A percentile compares a stretch with the other conserved stretches of the same genome.
phyloP scores from a whole-genome alignment of 805 yeast species.

The Ascoidea tarda region DNA sequence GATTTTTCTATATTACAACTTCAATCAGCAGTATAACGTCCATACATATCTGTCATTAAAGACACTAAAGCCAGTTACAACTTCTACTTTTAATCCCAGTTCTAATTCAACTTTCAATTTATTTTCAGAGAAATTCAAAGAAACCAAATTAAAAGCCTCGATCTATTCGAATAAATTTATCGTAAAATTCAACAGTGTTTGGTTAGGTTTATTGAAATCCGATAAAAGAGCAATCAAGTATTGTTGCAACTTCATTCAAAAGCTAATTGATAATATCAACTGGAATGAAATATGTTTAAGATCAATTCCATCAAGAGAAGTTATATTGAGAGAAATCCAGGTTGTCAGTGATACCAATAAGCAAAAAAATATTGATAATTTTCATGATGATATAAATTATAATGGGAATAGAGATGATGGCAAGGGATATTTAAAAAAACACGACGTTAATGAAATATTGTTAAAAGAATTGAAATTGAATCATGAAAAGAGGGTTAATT shows the following conservation, averaged over 20 bases:
- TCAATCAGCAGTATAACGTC: conserved; percentile 10
- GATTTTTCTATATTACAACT: conserved; percentile 29
- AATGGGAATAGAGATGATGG: conserved; percentile 3
- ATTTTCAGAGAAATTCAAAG: neutral
- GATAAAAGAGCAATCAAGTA: conserved; percentile 18
- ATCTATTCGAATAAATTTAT: conserved; percentile 17
- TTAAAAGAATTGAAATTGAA: neutral
- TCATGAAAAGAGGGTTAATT: neutral
- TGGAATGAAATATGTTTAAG: conserved; percentile 24
- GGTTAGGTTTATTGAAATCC: conserved; percentile 23
- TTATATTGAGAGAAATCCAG: conserved; percentile 28
- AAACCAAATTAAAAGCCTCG: neutral
- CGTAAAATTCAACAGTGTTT: conserved; percentile 21
- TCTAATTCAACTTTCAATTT: neutral
- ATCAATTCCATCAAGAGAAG: conserved; percentile 25
- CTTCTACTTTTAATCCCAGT: too few species aligned
- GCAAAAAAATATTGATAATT: neutral
- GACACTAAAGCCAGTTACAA: neutral
- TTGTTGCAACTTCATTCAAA: conserved; percentile 18
- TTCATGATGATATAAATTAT: neutral
- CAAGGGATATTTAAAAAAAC: neutral
- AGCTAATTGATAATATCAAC: conserved; percentile 13
- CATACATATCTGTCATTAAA: conserved; percentile 2
- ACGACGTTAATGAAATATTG: neutral
- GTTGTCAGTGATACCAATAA: conserved; percentile 7